Percentiles rank a stretch among this genome's conserved stretches.
Evolutionary conservation across 2,329 filamentous ascomycete species (phyloP).

Genomic region (Rhinocladiella mackenziei): DNA sequence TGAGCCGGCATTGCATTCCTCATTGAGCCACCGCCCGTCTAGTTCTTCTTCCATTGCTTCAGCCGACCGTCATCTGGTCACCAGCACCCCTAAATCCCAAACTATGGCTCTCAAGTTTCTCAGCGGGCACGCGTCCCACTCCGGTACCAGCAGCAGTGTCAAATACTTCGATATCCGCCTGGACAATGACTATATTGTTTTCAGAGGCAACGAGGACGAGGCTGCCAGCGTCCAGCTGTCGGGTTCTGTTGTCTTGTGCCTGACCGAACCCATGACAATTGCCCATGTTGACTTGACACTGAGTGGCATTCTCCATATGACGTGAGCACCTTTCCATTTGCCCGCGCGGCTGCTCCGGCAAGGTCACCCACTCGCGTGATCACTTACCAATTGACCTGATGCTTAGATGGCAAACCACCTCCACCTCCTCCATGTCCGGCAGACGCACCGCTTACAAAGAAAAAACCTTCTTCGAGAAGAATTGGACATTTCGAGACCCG

Average conservation of each 20-base stretch:
- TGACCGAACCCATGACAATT: conserved; percentile 64
- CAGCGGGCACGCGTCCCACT: conserved; percentile 36
- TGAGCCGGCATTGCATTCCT: conserved; percentile 20
- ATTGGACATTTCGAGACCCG: conserved; percentile 64
- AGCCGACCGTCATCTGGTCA: conserved; percentile 22
- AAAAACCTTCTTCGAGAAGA: conserved; percentile 60
- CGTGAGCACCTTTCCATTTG: conserved; percentile 49
- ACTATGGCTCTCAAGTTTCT: conserved; percentile 47
- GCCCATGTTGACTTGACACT: conserved; percentile 70
- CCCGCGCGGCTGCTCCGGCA: conserved; percentile 7
- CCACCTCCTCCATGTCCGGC: conserved; percentile 33
- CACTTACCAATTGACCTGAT: conserved; percentile 13
- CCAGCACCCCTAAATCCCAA: conserved; percentile 14
- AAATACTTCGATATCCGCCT: conserved; percentile 57
- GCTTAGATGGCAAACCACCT: conserved; percentile 25
- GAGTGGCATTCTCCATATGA: conserved; percentile 64
- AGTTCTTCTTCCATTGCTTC: conserved; percentile 13
- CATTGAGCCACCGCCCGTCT: conserved; percentile 18
- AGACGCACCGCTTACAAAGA: conserved; percentile 34
- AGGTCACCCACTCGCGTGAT: conserved; percentile 15
- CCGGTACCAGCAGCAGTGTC: conserved; percentile 38
- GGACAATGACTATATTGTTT: conserved; percentile 73
- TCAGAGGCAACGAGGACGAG: conserved; percentile 70
- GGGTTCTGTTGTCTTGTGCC: conserved; percentile 68
- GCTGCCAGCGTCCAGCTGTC: conserved; percentile 71